Percentiles rank a stretch among this genome's conserved stretches.
Conservation (phyloP, 306 rosid genomes). For the Gynostemma pentaphyllum region DNA sequence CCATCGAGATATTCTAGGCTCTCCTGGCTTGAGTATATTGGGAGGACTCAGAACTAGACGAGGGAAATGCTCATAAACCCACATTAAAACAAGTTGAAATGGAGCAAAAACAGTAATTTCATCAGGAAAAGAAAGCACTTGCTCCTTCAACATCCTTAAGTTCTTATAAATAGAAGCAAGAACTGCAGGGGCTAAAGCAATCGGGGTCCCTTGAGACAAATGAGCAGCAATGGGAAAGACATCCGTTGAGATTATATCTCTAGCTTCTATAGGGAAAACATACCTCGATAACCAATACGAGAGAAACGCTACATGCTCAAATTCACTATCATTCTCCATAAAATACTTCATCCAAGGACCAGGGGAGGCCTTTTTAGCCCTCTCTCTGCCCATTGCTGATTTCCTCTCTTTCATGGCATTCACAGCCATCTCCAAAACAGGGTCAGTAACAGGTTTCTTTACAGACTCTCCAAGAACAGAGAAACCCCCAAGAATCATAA, state of each 20-base stretch:
- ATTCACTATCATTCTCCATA: conserved; percentile 16
- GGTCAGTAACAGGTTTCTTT: conserved; percentile 6
- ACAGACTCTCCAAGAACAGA: conserved; percentile 26
- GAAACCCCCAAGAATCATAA: conserved; percentile 25
- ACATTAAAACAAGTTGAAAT: conserved; percentile 34
- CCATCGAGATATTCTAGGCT: conserved; percentile 31
- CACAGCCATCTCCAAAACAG: conserved; percentile 7
- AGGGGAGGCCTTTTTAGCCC: conserved; percentile 14
- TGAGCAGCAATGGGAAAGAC: conserved; percentile 32
- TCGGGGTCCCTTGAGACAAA: conserved; percentile 30
- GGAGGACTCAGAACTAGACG: conserved; percentile 1
- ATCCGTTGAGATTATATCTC: background rate
- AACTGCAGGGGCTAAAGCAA: conserved; percentile 48
- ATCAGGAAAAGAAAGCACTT: background rate
- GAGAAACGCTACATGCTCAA: conserved; percentile 43
- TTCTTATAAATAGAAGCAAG: conserved; percentile 33
- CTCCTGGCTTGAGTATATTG: background rate
- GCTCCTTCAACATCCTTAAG: conserved; percentile 6
- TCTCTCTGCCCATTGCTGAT: background rate
- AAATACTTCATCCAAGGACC: conserved; percentile 29
- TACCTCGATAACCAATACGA: conserved; percentile 38
- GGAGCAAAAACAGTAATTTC: conserved; percentile 18
- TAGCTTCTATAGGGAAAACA: conserved; percentile 20
- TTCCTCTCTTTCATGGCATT: background rate
- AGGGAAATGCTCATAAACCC: conserved; percentile 51